phyloP scores from a whole-genome alignment of 2,329 filamentous ascomycete genomes.

The Calonectria pteridis region DNA sequence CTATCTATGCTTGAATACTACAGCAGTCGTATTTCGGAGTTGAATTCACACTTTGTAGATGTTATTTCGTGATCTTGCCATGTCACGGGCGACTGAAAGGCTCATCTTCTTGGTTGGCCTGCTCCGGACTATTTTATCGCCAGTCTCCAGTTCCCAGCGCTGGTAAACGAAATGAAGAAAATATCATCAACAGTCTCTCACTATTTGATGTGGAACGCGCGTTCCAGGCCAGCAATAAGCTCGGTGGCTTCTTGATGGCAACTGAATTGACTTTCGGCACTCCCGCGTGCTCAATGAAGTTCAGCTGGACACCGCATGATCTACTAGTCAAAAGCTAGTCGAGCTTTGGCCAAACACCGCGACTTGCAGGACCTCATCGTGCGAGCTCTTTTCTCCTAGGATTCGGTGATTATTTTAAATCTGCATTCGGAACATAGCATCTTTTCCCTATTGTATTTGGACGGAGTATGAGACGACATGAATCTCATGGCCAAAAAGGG shows the following conservation, averaged over 20 bases:
- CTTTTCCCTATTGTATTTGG: neutral
- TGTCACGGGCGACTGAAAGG: too few species aligned
- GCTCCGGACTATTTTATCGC: too few species aligned
- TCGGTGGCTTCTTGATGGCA: neutral
- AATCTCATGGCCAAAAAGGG: neutral
- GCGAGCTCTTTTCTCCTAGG: too few species aligned
- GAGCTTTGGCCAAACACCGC: neutral
- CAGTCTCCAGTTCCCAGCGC: too few species aligned
- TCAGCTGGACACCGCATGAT: neutral
- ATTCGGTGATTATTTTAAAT: neutral
- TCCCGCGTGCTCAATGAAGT: neutral
- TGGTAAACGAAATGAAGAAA: neutral
- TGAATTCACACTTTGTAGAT: neutral
- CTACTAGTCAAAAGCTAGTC: neutral
- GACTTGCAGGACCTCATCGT: neutral
- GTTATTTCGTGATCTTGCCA: too few species aligned
- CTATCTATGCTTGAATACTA: neutral
- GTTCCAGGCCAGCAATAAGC: neutral
- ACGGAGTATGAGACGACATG: too few species aligned
- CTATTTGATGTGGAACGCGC: too few species aligned
- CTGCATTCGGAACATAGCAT: neutral
- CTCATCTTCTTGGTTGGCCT: neutral
- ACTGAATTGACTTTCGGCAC: neutral
- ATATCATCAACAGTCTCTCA: too few species aligned
- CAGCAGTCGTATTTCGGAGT: neutral